These are phyloP conservation scores for Diatrype stigma DNA, from an alignment of 2,329 filamentous ascomycete species.

Conservation along the genomic window DNA sequence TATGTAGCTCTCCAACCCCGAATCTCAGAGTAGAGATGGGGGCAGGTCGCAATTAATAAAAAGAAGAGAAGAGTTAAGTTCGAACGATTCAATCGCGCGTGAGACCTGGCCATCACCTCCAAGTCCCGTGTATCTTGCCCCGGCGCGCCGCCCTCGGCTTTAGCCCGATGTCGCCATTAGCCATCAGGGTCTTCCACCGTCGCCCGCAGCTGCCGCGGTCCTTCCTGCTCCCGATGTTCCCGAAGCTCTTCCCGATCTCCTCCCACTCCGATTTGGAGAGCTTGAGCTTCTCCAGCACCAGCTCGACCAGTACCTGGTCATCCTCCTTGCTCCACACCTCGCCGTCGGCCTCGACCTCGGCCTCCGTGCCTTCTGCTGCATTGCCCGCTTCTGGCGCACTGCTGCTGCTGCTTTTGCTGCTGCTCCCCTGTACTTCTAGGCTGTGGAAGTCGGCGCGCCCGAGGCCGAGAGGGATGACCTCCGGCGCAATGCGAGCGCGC, in stretches of 20 bases:
- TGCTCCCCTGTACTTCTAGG: constrained; percentile 28
- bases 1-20: background rate
- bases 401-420: constrained; percentile 22
- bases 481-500: constrained; percentile 56
- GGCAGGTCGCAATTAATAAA: constrained; percentile 7
- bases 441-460: constrained; percentile 55
- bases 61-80: constrained; percentile 2
- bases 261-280: constrained; percentile 63
- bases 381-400: constrained; percentile 21
- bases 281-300: constrained; percentile 63
- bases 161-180: constrained; percentile 55
- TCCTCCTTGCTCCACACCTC: constrained; percentile 59
- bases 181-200: constrained; percentile 61
- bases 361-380: constrained; percentile 31
- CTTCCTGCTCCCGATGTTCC: constrained; percentile 31
- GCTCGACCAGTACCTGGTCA: constrained; percentile 61
- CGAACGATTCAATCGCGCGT: background rate
- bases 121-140: constrained; percentile 49
- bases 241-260: constrained; percentile 60
- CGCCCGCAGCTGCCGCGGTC: constrained; percentile 53
- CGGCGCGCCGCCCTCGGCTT: constrained; percentile 43
- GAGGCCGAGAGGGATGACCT: constrained; percentile 56
- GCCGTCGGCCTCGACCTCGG: constrained; percentile 41
- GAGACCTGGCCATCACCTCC: constrained; percentile 38
- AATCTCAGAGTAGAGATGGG: constrained; percentile 7